Conservation (phyloP, 208 protist genomes). For the Porcisia deanei region DNA sequence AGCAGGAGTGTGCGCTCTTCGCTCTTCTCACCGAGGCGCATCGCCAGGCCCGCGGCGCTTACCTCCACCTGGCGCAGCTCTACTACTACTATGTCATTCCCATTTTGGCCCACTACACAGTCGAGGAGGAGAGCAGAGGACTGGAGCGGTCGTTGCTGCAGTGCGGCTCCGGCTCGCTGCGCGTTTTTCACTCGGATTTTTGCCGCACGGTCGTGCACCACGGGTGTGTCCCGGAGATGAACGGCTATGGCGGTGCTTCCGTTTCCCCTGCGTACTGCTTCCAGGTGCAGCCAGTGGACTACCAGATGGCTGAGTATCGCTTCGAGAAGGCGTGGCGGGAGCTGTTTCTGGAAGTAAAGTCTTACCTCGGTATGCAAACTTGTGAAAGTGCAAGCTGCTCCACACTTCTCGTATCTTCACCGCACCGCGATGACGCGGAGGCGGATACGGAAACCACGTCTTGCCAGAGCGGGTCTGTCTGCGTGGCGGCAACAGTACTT, state of each 20-base stretch:
- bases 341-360: slow-evolving; percentile 38
- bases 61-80: slow-evolving; percentile 44
- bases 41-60: slow-evolving; percentile 33
- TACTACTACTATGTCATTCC: slow-evolving; percentile 58
- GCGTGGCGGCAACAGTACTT: slow-evolving; percentile 51
- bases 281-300: slow-evolving; percentile 41
- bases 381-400: slow-evolving; percentile 12
- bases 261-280: not conserved
- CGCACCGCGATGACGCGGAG: not conserved
- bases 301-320: slow-evolving; percentile 44
- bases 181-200: slow-evolving; percentile 26
- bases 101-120: slow-evolving; percentile 30
- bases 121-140: slow-evolving; percentile 4
- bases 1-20: slow-evolving; percentile 63
- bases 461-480: slow-evolving; percentile 31
- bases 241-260: slow-evolving; percentile 1
- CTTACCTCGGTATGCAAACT: slow-evolving; percentile 34
- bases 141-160: slow-evolving; percentile 23
- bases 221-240: not conserved
- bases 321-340: slow-evolving; percentile 46
- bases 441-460: not conserved
- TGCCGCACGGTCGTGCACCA: not conserved
- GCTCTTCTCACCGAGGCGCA: slow-evolving; percentile 49
- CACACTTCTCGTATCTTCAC: not conserved
- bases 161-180: slow-evolving; percentile 24